phyloP scores from a whole-genome alignment of 768 basidiomycete species.

The Mycena maculata region DNA sequence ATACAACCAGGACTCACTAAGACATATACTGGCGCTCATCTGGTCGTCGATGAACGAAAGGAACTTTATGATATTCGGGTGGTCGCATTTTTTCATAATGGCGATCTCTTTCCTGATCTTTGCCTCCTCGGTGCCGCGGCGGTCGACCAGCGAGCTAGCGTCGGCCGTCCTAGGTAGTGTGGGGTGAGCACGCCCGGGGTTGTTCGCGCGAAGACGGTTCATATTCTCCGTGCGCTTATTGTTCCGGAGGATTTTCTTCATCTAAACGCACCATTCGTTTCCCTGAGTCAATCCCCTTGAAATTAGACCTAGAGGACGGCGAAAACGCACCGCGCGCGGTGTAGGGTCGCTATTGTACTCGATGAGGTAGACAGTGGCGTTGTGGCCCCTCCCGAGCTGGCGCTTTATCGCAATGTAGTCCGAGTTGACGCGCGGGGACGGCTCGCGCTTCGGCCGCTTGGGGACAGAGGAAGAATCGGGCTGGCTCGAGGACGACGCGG shows the following conservation, averaged over 20 bases:
- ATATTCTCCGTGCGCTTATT: constrained; percentile 34
- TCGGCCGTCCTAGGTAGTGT: constrained; percentile 23
- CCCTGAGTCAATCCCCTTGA: too few relatives aligned
- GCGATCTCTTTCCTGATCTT: constrained; percentile 96
- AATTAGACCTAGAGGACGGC: background rate
- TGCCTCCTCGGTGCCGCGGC: constrained; percentile 76
- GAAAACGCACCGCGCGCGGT: constrained; percentile 20
- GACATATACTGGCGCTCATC: constrained; percentile 88
- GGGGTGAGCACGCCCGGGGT: constrained; percentile 21
- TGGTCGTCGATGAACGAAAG: constrained; percentile 96
- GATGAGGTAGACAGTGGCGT: constrained; percentile 30
- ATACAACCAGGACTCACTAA: constrained; percentile 70
- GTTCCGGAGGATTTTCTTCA: constrained; percentile 35
- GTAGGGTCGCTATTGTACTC: constrained; percentile 28
- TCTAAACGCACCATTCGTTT: background rate
- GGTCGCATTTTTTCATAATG: constrained; percentile 97
- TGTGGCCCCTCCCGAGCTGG: constrained; percentile 30
- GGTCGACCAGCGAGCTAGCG: constrained; percentile 69
- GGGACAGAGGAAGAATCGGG: too few relatives aligned
- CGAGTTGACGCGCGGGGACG: background rate
- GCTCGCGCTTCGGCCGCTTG: background rate
- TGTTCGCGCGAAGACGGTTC: constrained; percentile 32
- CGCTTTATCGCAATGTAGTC: constrained; percentile 22
- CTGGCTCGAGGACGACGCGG: background rate
- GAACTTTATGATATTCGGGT: constrained; percentile 89